Base-by-base conservation (phyloP, 1,284 basidiomycete species). In the Fomitopsis betulina region DNA sequence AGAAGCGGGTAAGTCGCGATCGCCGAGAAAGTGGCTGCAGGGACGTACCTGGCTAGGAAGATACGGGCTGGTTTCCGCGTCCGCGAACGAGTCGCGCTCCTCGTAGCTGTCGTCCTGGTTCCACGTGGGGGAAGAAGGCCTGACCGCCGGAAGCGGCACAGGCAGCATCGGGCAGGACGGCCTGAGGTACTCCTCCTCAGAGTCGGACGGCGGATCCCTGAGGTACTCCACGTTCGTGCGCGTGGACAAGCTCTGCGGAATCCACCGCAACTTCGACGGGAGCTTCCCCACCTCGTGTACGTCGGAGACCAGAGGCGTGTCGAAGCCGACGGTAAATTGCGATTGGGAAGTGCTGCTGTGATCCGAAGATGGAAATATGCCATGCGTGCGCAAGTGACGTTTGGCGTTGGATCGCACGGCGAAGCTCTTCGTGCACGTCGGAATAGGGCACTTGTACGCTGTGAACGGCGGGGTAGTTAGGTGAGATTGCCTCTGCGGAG, bases 331-430 rank as follows among this genome's bases (percentile, higher is more conserved):
- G 43, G 67, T 73, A 68, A 72, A 79, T 58, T 66, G 67, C 23
- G 76, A 70, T 40, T 68, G 67, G 17, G 66, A 61, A 43, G 67
- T 59, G 64, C 52, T 61, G 30, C 61, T 60, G 58, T 70, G 68
- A 42, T 70, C 70, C 47, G 72, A 67, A 32, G 66, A 62, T 7
- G 73, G 70, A 62, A 70, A 68, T 60, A 73, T 73, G 23, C 78
- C 77, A 64, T 85, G 83, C 4, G 78, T 82, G 55, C 81, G 79
- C 60, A 82, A 76, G 68, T 88, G 85, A 47, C 85, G 77, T 62
- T 82, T 83, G 17, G 84, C 80, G 66, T 88, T 88, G 13, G 84
- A 86, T 32, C 79, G 78, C 40, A 87, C 85, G 10, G 81, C 82
- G 69, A 88, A 88, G 13, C 77, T 74, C 61, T 83, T 79, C 23